Conservation (phyloP, 2,329 filamentous ascomycete species). For the Alternaria infectoria region DNA sequence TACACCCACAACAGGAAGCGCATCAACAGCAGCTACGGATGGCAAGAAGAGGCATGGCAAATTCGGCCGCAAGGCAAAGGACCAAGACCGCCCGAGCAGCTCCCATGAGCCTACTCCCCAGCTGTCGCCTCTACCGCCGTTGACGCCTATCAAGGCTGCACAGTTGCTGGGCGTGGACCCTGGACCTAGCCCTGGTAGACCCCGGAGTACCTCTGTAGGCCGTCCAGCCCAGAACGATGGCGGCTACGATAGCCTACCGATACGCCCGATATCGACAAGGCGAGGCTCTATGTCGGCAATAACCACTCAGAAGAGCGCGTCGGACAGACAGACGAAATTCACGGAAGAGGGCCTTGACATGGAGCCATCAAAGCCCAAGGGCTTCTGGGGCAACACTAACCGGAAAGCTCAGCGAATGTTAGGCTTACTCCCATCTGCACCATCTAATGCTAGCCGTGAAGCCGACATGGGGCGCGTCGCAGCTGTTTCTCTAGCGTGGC, state of each 20-base stretch:
- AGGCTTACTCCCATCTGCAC: conserved; percentile 12
- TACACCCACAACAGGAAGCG: conserved; percentile 1
- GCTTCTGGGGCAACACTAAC: conserved; percentile 9
- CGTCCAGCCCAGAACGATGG: conserved; percentile 2
- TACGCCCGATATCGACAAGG: conserved; percentile 8
- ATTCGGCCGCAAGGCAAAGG: conserved; percentile 21
- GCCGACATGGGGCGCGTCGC: background rate
- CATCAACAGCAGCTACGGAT: conserved; percentile 1
- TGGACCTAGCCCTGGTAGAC: background rate
- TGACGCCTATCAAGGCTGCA: conserved; percentile 30
- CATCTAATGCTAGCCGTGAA: conserved; percentile 8
- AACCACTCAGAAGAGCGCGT: conserved; percentile 1
- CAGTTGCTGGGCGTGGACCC: conserved; percentile 25
- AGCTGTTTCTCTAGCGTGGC: background rate
- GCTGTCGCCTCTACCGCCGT: conserved; percentile 22
- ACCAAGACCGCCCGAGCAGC: conserved; percentile 10
- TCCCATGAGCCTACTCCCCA: conserved; percentile 4
- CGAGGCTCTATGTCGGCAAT: conserved; percentile 3
- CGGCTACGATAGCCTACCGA: conserved; percentile 1
- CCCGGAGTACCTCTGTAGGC: background rate
- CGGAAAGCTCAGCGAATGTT: conserved; percentile 23
- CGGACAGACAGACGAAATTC: conserved; percentile 8
- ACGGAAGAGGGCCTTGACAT: conserved; percentile 16
- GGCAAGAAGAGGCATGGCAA: conserved; percentile 26
- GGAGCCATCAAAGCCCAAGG: conserved; percentile 11